A percentile compares a stretch with the other conserved stretches of the same genome.
Evolutionary conservation across 2,329 filamentous ascomycete species (phyloP).

Genomic region (Madurella mycetomatis): DNA sequence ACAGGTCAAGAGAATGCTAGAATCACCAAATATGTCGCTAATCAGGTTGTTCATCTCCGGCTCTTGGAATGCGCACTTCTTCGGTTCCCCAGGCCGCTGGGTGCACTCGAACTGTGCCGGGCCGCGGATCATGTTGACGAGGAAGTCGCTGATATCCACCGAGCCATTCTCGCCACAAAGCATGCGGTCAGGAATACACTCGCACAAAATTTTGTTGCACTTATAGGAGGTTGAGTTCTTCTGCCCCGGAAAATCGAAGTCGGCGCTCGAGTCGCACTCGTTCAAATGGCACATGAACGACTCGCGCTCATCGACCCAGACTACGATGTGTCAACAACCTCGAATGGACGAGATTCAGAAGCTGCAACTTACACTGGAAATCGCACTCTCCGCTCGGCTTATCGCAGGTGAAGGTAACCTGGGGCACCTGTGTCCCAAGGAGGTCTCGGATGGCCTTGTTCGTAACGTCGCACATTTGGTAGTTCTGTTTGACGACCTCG

Average conservation of each 20-base stretch:
- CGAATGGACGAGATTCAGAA: not conserved
- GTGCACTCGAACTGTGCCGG: constrained; percentile 79
- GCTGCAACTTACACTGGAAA: constrained; percentile 72
- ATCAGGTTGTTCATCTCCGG: constrained; percentile 91
- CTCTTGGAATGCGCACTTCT: constrained; percentile 79
- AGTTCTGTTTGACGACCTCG: constrained; percentile 87
- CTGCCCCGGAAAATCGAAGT: constrained; percentile 63
- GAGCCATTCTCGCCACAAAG: constrained; percentile 89
- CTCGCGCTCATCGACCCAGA: constrained; percentile 91
- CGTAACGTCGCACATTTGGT: constrained; percentile 96
- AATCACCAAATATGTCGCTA: constrained; percentile 81
- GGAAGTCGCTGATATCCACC: constrained; percentile 86
- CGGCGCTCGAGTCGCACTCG: constrained; percentile 69
- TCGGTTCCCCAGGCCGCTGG: constrained; percentile 57
- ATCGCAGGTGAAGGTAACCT: constrained; percentile 92
- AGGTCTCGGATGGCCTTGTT: constrained; percentile 90
- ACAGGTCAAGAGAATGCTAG: constrained; percentile 80
- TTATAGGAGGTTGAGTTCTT: constrained; percentile 80
- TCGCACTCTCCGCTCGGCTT: constrained; percentile 72
- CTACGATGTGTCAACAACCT: constrained; percentile 37
- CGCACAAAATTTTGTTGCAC: constrained; percentile 80
- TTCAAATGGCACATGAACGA: constrained; percentile 94
- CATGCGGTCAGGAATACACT: constrained; percentile 86
- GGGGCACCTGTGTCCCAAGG: constrained; percentile 77
- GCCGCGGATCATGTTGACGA: constrained; percentile 76